Percentiles rank a stretch among this genome's conserved stretches.
phyloP scores from a whole-genome alignment of 2,329 filamentous ascomycete species.

The Sclerotinia spermophila region DNA sequence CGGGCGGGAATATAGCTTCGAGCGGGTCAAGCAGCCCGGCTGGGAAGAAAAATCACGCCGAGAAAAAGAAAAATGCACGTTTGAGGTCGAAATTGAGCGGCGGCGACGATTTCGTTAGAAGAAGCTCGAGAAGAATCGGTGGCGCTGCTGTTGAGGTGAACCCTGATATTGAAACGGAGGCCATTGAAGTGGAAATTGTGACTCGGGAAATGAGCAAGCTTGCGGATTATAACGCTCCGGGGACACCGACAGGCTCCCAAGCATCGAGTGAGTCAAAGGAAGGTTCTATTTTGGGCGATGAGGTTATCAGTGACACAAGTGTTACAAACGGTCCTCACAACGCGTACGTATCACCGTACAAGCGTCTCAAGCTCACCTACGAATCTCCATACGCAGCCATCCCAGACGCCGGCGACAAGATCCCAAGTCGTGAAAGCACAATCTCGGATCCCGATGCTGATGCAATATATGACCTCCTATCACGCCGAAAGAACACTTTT shows the following conservation, averaged over 20 bases:
- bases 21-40: background rate
- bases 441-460: background rate
- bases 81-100: background rate
- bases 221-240: background rate
- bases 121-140: background rate
- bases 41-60: background rate
- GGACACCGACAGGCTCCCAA: background rate
- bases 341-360: background rate
- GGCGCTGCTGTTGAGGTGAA: background rate
- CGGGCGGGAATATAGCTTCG: no score
- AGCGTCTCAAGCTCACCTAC: background rate
- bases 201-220: background rate
- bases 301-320: background rate
- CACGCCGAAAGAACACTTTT: background rate
- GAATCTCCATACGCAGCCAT: background rate
- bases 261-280: background rate
- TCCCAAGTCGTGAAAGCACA: background rate
- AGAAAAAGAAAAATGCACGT: background rate
- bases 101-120: background rate
- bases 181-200: no score
- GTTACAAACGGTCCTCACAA: no score
- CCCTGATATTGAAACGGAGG: background rate
- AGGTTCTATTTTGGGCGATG: background rate
- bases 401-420: accelerated
- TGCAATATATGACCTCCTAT: no score